These are phyloP conservation scores for Arctium minus DNA, from an alignment of 129 eudicot species.

Conservation along the genomic window DNA sequence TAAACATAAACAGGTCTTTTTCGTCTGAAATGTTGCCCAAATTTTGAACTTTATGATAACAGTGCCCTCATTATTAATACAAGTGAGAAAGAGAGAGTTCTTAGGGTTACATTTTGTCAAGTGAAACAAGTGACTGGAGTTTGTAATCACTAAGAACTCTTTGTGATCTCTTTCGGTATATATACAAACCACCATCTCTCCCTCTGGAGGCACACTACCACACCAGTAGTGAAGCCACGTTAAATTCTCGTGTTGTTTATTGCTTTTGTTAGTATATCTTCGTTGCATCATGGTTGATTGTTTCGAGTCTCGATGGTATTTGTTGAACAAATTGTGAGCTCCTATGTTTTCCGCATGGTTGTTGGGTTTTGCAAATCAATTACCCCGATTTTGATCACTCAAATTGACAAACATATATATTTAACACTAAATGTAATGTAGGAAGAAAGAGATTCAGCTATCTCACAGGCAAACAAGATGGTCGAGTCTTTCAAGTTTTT, in stretches of 20 bases:
- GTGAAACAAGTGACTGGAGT: too few species aligned
- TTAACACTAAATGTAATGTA: constrained; percentile 20
- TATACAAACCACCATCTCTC: not conserved
- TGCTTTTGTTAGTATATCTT: not conserved
- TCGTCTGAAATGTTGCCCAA: too few species aligned
- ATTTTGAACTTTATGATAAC: too few species aligned
- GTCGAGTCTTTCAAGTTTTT: constrained; percentile 77
- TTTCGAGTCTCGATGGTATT: not conserved
- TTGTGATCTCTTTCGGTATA: not conserved
- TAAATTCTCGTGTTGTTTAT: not conserved
- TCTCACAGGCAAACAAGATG: constrained; percentile 77
- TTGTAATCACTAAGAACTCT: not conserved
- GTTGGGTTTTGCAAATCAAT: not conserved
- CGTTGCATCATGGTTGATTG: not conserved
- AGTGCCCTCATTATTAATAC: too few species aligned
- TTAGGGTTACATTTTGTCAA: too few species aligned
- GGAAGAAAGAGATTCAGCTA: constrained; percentile 76
- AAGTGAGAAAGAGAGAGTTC: too few species aligned
- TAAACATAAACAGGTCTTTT: too few species aligned
- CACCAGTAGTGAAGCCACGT: not conserved
- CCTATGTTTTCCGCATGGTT: not conserved
- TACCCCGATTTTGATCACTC: not conserved
- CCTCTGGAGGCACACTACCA: not conserved
- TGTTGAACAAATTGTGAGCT: not conserved
- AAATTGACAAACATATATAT: not conserved